A percentile compares a stretch with the other conserved stretches of the same genome.
phyloP scores from a whole-genome alignment of 2,329 filamentous ascomycete genomes.

The Exophiala viscosa region DNA sequence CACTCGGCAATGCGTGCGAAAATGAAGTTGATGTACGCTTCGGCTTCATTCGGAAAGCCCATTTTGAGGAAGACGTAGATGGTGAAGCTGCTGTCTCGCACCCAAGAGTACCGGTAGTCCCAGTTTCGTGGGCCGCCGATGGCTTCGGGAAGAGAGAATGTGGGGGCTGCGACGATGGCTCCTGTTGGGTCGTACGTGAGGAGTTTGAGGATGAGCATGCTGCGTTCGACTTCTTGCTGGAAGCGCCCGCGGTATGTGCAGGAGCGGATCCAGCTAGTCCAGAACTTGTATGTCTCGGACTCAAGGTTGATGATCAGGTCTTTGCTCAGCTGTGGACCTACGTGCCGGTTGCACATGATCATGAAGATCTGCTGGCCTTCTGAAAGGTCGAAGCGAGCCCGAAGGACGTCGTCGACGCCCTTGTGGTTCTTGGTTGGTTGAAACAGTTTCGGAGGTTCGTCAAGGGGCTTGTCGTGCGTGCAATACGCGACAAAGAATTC shows the following conservation, averaged over 20 bases:
- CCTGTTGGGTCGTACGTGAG: slow-evolving; percentile 75
- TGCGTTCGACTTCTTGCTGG: slow-evolving; percentile 67
- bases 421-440: slow-evolving; percentile 5
- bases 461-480: slow-evolving; percentile 10
- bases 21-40: slow-evolving; percentile 76
- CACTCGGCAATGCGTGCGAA: slow-evolving; percentile 65
- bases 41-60: slow-evolving; percentile 70
- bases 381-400: slow-evolving; percentile 19
- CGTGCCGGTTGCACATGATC: slow-evolving; percentile 20
- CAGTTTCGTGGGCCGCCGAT: slow-evolving; percentile 61
- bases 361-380: slow-evolving; percentile 22
- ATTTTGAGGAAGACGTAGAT: slow-evolving; percentile 72
- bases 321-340: slow-evolving; percentile 19
- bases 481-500: slow-evolving; percentile 22
- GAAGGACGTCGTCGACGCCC: slow-evolving; percentile 1
- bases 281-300: slow-evolving; percentile 66
- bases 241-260: slow-evolving; percentile 69
- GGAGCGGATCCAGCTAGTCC: slow-evolving; percentile 69
- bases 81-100: slow-evolving; percentile 72
- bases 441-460: slow-evolving; percentile 15
- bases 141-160: slow-evolving; percentile 72
- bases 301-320: slow-evolving; percentile 40
- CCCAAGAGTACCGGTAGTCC: slow-evolving; percentile 62
- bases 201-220: slow-evolving; percentile 70
- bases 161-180: slow-evolving; percentile 71